Percentiles rank a stretch among this genome's conserved stretches.
These are phyloP conservation scores for Pleomassaria siparia DNA, from an alignment of 2,329 filamentous ascomycete species.

Conservation along the genomic window DNA sequence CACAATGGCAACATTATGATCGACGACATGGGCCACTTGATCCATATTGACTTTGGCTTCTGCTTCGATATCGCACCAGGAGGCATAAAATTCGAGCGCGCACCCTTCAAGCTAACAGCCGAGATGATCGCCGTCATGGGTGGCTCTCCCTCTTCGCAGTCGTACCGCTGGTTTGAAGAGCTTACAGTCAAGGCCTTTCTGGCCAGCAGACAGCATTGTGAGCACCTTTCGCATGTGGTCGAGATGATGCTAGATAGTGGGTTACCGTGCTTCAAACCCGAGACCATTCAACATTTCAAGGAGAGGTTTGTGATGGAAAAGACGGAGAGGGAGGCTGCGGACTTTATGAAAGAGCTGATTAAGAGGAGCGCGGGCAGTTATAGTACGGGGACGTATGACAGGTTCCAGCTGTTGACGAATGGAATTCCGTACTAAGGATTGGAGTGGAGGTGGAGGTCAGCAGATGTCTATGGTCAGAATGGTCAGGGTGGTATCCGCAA, in stretches of 20 bases:
- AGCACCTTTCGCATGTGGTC: slow-evolving; percentile 88
- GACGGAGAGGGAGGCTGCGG: slow-evolving; percentile 87
- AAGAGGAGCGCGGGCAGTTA: slow-evolving; percentile 89
- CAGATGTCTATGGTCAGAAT: no score
- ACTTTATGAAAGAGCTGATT: slow-evolving; percentile 88
- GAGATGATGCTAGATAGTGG: slow-evolving; percentile 95
- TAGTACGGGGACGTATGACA: slow-evolving; percentile 93
- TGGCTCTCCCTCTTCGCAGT: slow-evolving; percentile 74
- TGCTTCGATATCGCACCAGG: slow-evolving; percentile 98
- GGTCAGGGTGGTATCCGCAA: no score
- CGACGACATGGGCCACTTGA: slow-evolving; percentile 92
- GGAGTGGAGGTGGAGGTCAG: not conserved
- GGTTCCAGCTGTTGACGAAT: slow-evolving; percentile 96
- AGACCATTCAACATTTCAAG: slow-evolving; percentile 88
- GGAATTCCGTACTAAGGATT: slow-evolving; percentile 83
- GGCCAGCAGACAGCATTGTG: slow-evolving; percentile 79
- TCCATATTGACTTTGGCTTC: slow-evolving; percentile 99
- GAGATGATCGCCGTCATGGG: slow-evolving; percentile 99
- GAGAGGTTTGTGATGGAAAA: slow-evolving; percentile 92
- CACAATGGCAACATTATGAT: slow-evolving; percentile 99
- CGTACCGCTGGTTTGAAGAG: slow-evolving; percentile 95
- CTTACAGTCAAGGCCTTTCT: slow-evolving; percentile 95
- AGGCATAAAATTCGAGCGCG: slow-evolving; percentile 95
- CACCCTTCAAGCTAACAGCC: slow-evolving; percentile 94
- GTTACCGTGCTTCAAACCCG: slow-evolving; percentile 95